phyloP scores from a whole-genome alignment of 108 stramenopile species.

The Epithemia pelagica region DNA sequence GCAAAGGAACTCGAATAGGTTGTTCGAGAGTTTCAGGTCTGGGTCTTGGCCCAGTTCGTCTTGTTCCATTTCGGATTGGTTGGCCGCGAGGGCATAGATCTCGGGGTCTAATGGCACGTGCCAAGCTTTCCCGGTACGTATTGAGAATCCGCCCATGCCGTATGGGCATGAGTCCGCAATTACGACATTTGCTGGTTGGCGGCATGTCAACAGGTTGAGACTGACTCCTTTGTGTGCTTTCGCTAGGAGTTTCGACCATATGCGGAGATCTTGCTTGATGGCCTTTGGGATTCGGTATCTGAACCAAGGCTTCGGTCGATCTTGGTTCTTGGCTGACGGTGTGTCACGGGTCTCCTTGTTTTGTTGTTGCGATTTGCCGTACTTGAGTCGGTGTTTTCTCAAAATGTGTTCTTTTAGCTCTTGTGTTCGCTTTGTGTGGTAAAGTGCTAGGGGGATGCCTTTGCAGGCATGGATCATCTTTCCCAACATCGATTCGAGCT shows the following conservation, averaged over 20 bases:
- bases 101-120: neutral
- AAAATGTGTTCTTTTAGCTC: neutral
- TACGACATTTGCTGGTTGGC: neutral
- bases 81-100: neutral
- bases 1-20: neutral
- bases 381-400: neutral
- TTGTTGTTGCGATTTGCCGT: neutral
- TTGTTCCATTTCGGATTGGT: neutral
- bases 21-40: neutral
- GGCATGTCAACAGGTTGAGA: neutral
- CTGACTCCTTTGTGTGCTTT: neutral
- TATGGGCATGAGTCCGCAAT: neutral
- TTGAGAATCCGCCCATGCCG: neutral
- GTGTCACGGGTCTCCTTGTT: too few species aligned
- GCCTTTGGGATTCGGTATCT: neutral
- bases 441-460: neutral
- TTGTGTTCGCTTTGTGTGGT: neutral
- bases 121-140: neutral
- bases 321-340: neutral
- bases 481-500: neutral
- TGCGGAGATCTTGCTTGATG: neutral
- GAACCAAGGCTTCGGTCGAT: neutral
- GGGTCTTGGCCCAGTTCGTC: neutral
- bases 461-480: neutral
- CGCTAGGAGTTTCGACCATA: neutral